Evolutionary conservation across 441 rosid genomes (phyloP).

Genomic region (Breynia disticha): DNA sequence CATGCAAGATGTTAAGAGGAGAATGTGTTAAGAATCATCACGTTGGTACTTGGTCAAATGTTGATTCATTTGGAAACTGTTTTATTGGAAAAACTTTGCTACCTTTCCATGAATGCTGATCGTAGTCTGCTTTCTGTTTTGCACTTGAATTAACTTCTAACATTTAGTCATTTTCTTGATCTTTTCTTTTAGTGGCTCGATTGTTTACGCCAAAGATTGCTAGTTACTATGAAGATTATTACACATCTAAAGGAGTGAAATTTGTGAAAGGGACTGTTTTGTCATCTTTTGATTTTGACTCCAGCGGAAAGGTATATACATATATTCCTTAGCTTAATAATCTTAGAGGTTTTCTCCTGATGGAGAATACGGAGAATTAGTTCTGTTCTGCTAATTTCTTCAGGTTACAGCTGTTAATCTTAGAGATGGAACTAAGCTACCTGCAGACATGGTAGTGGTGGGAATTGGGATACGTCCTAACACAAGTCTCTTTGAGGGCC

Average conservation of each 20-base stretch:
- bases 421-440: slow-evolving; percentile 62
- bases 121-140: neutral
- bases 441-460: slow-evolving; percentile 77
- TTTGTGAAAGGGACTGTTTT: slow-evolving; percentile 83
- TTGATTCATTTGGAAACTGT: too few relatives aligned
- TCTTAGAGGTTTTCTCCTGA: neutral
- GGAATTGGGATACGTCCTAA: slow-evolving; percentile 93
- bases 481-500: slow-evolving; percentile 86
- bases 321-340: neutral
- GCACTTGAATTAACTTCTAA: neutral
- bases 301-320: slow-evolving; percentile 46
- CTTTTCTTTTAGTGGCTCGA: slow-evolving; percentile 61
- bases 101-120: neutral
- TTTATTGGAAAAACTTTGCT: neutral
- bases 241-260: slow-evolving; percentile 74
- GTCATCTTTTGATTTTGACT: slow-evolving; percentile 72
- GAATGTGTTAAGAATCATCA: neutral
- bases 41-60: too few relatives aligned
- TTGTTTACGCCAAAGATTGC: slow-evolving; percentile 88
- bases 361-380: neutral
- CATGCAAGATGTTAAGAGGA: neutral
- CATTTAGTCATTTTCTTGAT: neutral
- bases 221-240: slow-evolving; percentile 68
- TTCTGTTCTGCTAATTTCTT: slow-evolving; percentile 9
- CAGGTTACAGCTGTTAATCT: slow-evolving; percentile 87